Conservation (phyloP, 1,284 basidiomycete genomes). For the Vanrija humicola region DNA sequence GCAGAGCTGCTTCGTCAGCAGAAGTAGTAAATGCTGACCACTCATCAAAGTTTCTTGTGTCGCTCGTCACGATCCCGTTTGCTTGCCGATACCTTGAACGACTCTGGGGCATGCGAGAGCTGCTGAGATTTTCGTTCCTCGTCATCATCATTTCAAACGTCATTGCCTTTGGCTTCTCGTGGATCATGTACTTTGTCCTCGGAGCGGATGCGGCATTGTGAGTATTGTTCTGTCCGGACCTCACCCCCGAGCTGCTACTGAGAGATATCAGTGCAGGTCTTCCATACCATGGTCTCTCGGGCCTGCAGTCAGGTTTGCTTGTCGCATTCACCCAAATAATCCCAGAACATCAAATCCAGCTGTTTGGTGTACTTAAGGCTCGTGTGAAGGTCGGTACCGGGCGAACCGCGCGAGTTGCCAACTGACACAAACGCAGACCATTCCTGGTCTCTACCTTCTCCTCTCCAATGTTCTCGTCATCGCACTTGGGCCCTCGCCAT, state of each 20-base stretch:
- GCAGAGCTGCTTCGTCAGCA: too few relatives aligned
- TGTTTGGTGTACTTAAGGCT: constrained; percentile 78
- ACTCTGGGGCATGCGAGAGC: constrained; percentile 85
- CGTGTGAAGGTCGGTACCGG: constrained; percentile 71
- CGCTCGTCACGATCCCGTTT: constrained; percentile 73
- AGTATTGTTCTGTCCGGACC: constrained; percentile 39
- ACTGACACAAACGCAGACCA: constrained; percentile 54
- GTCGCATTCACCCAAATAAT: constrained; percentile 97
- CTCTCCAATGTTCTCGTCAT: constrained; percentile 85
- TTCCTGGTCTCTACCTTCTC: constrained; percentile 91
- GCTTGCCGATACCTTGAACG: constrained; percentile 86
- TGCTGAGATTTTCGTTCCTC: constrained; percentile 76
- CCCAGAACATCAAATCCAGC: constrained; percentile 93
- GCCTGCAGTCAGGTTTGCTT: constrained; percentile 81
- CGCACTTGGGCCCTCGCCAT: constrained; percentile 85
- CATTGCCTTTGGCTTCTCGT: constrained; percentile 66
- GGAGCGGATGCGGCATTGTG: constrained; percentile 54
- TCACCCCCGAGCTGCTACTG: neutral
- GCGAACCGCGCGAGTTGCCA: too few relatives aligned
- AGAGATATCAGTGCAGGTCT: constrained; percentile 65
- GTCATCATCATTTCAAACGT: constrained; percentile 78
- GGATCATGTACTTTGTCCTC: constrained; percentile 43
- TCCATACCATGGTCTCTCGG: constrained; percentile 86
- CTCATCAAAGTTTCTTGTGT: constrained; percentile 64
- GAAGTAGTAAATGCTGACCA: constrained; percentile 3